Conservation (phyloP, 2,329 filamentous ascomycete genomes). For the Penicillium aurantiogriseum region DNA sequence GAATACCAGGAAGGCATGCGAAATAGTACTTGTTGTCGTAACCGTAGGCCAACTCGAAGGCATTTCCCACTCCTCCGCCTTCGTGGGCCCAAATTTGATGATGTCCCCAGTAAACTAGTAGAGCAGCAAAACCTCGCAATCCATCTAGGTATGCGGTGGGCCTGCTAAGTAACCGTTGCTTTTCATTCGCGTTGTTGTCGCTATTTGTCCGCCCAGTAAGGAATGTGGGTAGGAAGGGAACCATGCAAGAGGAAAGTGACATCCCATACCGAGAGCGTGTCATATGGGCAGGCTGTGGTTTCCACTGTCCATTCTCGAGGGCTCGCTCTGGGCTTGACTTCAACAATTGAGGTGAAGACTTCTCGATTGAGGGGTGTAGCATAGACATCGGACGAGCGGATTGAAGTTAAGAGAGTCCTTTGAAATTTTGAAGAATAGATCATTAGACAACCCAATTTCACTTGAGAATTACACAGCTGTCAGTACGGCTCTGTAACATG, state of each 20-base stretch:
- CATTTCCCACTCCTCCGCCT: constrained; percentile 34
- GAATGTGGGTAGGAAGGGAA: not conserved
- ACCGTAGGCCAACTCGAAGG: constrained; percentile 56
- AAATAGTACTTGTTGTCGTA: constrained; percentile 46
- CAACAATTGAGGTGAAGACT: not conserved
- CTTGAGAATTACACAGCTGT: not conserved
- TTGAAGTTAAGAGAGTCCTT: not conserved
- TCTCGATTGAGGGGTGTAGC: not conserved
- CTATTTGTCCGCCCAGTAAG: not conserved
- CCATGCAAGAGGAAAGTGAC: not conserved
- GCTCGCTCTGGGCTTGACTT: not conserved
- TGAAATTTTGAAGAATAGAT: not conserved
- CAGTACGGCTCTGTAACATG: not conserved
- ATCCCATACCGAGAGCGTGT: not conserved
- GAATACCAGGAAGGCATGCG: constrained; percentile 55
- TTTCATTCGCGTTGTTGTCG: constrained; percentile 1
- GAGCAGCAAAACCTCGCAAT: constrained; percentile 64
- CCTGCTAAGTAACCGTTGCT: constrained; percentile 23
- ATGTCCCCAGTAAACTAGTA: constrained; percentile 65
- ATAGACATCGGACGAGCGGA: not conserved
- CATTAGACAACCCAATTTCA: not conserved
- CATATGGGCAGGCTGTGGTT: not conserved
- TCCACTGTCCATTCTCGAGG: constrained; percentile 3
- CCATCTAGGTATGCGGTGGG: constrained; percentile 64
- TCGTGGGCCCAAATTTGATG: constrained; percentile 59